Base-by-base conservation (phyloP, 2,329 filamentous ascomycete species). In the Nemania sp. region DNA sequence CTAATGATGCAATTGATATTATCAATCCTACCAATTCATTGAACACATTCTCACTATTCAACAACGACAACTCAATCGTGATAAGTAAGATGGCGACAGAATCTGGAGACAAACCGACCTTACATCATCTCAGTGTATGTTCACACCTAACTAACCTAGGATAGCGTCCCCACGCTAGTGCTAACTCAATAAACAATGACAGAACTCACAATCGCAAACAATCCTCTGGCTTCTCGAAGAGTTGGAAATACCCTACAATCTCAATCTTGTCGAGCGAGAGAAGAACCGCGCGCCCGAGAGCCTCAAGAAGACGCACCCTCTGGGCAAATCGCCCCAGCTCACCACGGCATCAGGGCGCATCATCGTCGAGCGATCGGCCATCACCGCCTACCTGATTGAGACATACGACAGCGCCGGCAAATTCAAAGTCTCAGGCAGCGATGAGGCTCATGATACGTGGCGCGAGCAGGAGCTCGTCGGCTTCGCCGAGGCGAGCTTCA, bases 151-250 rank as follows among this genome's bases (percentile, higher is more conserved):
- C 9, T 12, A 12, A 28, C 6, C 26, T 3, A 41, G 2, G 3
- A 15, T 44, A 34, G 42, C 49, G 28, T 2, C 12, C 2, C 11
- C 39, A 9, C 28, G 8, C 28, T 3, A 31, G 8, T 31, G 8
- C 8, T 22, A 7, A 40, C 15, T 42, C 1, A 47, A 19, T 20
- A 11, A 30, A 26, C 15, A 9, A 6, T 14, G 6, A 9, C 11
- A 63, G 57, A 37, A 62, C 28, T 64, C 60, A 33, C 54, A 57
- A 48, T 62, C 61, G 7, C 61, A 62, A 53, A 56, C 57, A 31
- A 58, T 54, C 19, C 49, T 62, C 9, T 64, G 60, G 60, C 52
- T 61, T 24, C 56, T 64, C 15, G 61, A 64, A 30, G 61, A 64
- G 34, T 42, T 62, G 5, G 61, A 59, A 9, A 61, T 64, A 24